phyloP scores from a whole-genome alignment of 805 yeast genomes.

The Metschnikowia picachoensis region DNA sequence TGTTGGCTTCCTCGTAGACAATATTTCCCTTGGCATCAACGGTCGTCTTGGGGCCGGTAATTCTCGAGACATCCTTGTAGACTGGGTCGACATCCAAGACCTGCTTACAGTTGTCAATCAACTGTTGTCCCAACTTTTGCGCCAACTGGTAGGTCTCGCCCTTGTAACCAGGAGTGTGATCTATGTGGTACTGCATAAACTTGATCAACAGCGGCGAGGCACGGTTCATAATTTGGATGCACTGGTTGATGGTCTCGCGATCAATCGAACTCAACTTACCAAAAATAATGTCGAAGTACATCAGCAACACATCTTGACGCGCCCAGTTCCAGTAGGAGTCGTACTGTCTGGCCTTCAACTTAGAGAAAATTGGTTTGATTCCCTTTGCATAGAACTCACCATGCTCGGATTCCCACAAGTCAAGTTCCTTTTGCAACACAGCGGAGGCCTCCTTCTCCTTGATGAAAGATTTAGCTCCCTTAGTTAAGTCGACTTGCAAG shows the following conservation, averaged over 20 bases:
- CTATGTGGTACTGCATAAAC: constrained; percentile 91
- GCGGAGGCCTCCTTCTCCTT: constrained; percentile 82
- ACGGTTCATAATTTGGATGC: constrained; percentile 96
- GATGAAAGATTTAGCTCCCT: constrained; percentile 82
- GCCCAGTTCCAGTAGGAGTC: constrained; percentile 99
- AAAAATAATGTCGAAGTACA: constrained; percentile 94
- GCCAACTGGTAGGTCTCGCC: constrained; percentile 94
- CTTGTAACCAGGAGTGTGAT: constrained; percentile 73
- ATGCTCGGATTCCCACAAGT: constrained; percentile 74
- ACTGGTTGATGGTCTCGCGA: constrained; percentile 93
- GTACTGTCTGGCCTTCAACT: constrained; percentile 90
- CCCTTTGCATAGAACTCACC: constrained; percentile 95
- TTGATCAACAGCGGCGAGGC: constrained; percentile 90
- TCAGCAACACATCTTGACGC: constrained; percentile 88
- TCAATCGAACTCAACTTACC: constrained; percentile 89
- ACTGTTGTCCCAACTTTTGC: constrained; percentile 83
- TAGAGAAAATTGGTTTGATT: constrained; percentile 82
- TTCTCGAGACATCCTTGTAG: constrained; percentile 89
- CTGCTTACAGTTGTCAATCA: constrained; percentile 93
- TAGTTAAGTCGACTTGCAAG: constrained; percentile 85
- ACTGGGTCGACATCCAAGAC: constrained; percentile 80
- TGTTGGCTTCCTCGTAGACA: constrained; percentile 76
- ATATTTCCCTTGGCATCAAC: constrained; percentile 88
- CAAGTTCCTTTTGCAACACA: constrained; percentile 84
- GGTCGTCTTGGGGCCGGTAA: constrained; percentile 91